These are phyloP conservation scores for Globisporangium cystogenes DNA, from an alignment of 352 stramenopile genomes.

Conservation along the genomic window DNA sequence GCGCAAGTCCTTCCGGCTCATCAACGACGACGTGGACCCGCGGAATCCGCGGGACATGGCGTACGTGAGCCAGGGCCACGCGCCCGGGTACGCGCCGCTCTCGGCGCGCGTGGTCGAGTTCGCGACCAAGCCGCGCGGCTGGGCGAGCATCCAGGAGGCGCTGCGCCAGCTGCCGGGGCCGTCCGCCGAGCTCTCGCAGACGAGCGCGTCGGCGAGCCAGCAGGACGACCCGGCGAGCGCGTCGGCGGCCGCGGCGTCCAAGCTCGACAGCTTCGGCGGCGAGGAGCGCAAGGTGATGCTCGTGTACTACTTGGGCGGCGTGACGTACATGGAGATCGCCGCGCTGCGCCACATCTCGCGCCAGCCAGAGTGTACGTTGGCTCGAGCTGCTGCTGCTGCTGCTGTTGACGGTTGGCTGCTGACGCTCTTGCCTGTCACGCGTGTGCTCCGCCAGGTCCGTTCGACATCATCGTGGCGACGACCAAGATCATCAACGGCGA, in stretches of 20 bases:
- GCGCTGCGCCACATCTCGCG: conserved; percentile 93
- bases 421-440: no score
- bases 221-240: conserved; percentile 3
- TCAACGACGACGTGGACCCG: conserved; percentile 94
- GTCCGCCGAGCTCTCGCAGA: conserved; percentile 70
- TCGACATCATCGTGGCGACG: conserved; percentile 91
- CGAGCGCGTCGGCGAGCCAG: conserved; percentile 11
- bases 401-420: not conserved
- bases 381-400: not conserved
- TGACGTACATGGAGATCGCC: conserved; percentile 97
- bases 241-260: conserved; percentile 20
- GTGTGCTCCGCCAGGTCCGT: no score
- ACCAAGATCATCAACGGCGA: conserved; percentile 91
- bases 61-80: conserved; percentile 85
- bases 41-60: conserved; percentile 92
- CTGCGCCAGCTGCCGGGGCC: conserved; percentile 80
- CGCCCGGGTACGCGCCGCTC: conserved; percentile 92
- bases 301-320: conserved; percentile 94
- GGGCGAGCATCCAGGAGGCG: conserved; percentile 74
- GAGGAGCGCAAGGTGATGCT: conserved; percentile 92
- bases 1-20: conserved; percentile 90
- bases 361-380: conserved; percentile 84
- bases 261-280: conserved; percentile 66
- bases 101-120: conserved; percentile 92
- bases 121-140: conserved; percentile 69